Conservation (phyloP, 2,329 filamentous ascomycete genomes). For the Uncinocarpus reesii region DNA sequence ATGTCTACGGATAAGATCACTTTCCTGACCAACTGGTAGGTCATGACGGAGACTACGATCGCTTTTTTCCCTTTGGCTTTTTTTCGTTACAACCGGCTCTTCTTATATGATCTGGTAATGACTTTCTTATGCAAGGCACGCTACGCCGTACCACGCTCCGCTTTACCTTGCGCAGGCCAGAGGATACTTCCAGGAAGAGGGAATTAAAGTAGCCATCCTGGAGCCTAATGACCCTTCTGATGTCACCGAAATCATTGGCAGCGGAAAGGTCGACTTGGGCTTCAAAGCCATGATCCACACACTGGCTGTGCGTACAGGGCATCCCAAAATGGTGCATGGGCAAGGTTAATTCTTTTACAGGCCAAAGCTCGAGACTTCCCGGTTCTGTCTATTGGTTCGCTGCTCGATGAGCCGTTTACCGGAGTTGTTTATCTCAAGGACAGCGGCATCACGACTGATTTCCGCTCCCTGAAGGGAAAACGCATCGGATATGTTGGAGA, state of each 20-base stretch:
- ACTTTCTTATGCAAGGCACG: constrained; percentile 50
- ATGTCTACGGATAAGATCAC: constrained; percentile 81
- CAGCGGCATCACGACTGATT: constrained; percentile 64
- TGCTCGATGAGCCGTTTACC: constrained; percentile 71
- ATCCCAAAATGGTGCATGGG: background rate
- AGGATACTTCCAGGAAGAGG: constrained; percentile 63
- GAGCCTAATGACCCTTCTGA: constrained; percentile 73
- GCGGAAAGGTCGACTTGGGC: constrained; percentile 63
- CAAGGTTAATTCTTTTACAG: constrained; percentile 28
- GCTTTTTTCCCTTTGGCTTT: constrained; percentile 8
- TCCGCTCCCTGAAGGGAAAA: constrained; percentile 64
- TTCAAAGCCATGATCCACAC: constrained; percentile 83
- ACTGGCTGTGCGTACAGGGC: constrained; percentile 45
- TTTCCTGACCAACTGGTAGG: constrained; percentile 73
- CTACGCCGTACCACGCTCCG: constrained; percentile 69
- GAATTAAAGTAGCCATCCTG: constrained; percentile 64
- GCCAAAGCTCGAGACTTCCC: constrained; percentile 68
- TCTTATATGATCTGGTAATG: background rate
- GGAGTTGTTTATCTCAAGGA: constrained; percentile 66
- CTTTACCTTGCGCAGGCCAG: constrained; percentile 67
- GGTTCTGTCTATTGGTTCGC: constrained; percentile 59
- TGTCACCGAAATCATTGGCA: constrained; percentile 72
- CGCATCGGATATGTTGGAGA: constrained; percentile 70
- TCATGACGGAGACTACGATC: constrained; percentile 11
- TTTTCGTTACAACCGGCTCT: constrained; percentile 3